phyloP scores from a whole-genome alignment of 805 yeast species.

The Maudiozyma serrabonitensis region DNA sequence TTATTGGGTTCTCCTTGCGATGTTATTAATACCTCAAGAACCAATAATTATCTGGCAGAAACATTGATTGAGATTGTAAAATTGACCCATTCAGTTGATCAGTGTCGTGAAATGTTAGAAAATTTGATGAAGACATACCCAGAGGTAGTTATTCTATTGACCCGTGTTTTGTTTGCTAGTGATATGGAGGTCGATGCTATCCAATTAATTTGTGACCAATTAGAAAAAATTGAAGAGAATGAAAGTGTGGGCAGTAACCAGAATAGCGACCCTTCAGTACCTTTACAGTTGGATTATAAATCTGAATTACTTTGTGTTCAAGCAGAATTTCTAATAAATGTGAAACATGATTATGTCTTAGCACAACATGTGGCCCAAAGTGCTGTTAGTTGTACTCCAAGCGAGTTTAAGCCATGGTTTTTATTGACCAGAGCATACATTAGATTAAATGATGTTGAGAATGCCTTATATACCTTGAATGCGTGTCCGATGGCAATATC shows the following conservation, averaged over 20 bases:
- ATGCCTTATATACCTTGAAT: constrained; percentile 61
- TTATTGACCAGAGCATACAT: constrained; percentile 55
- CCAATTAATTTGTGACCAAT: constrained; percentile 20
- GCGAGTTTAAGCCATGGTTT: constrained; percentile 70
- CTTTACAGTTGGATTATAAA: constrained; percentile 19
- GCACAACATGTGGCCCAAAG: constrained; percentile 22
- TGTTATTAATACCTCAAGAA: constrained; percentile 22
- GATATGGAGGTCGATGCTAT: constrained; percentile 32
- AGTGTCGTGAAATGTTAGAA: constrained; percentile 21
- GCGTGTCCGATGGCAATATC: constrained; percentile 72
- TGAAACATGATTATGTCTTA: constrained; percentile 19
- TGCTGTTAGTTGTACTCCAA: constrained; percentile 57
- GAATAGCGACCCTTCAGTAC: not conserved
- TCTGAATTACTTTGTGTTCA: constrained; percentile 25
- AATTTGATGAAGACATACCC: constrained; percentile 14
- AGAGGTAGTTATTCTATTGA: constrained; percentile 24
- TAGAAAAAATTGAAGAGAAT: constrained; percentile 12
- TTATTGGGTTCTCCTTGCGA: constrained; percentile 27
- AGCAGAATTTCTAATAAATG: constrained; percentile 20
- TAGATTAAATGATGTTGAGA: constrained; percentile 53
- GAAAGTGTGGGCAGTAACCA: not conserved
- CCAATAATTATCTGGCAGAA: constrained; percentile 28
- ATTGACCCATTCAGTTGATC: constrained; percentile 21
- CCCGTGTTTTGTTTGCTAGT: constrained; percentile 25
- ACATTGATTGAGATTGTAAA: constrained; percentile 25